Conservation (phyloP, 208 protist genomes). For the Porcisia deanei region DNA sequence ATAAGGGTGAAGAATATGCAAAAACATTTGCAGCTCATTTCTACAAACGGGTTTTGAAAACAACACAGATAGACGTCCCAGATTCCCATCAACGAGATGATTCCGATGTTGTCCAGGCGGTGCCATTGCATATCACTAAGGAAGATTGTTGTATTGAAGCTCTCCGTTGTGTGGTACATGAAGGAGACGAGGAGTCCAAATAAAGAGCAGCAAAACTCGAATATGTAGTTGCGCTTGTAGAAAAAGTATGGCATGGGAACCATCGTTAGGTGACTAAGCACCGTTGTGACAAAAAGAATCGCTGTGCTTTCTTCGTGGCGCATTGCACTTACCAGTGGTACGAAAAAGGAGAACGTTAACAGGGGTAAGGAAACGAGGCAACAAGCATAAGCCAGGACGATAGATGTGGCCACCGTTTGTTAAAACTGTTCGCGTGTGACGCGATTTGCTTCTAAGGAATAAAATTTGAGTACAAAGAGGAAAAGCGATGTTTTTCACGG, state of each 20-base stretch:
- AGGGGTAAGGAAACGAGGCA: neutral
- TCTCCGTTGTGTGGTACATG: slow-evolving; percentile 78
- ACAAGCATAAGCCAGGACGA: neutral
- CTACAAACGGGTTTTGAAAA: slow-evolving; percentile 38
- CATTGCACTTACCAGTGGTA: slow-evolving; percentile 6
- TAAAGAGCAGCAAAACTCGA: slow-evolving; percentile 47
- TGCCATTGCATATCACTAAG: slow-evolving; percentile 75
- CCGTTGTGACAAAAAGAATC: slow-evolving; percentile 57
- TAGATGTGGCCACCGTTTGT: neutral
- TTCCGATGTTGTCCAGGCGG: slow-evolving; percentile 71
- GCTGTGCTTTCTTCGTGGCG: slow-evolving; percentile 29
- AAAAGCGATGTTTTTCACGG: too few species aligned
- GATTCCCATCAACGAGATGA: slow-evolving; percentile 50
- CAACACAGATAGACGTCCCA: slow-evolving; percentile 49
- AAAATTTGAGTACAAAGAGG: too few species aligned
- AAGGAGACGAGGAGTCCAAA: slow-evolving; percentile 68
- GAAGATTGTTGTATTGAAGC: slow-evolving; percentile 50
- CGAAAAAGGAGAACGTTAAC: too few species aligned
- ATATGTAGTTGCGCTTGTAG: slow-evolving; percentile 43
- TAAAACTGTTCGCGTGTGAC: neutral
- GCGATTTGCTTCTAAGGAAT: too few species aligned
- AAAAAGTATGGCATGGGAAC: slow-evolving; percentile 47
- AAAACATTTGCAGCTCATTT: slow-evolving; percentile 52
- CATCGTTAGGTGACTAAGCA: slow-evolving; percentile 72
- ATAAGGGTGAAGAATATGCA: slow-evolving; percentile 57